Conservation (phyloP, 805 yeast species). For the Danielia oregonensis region DNA sequence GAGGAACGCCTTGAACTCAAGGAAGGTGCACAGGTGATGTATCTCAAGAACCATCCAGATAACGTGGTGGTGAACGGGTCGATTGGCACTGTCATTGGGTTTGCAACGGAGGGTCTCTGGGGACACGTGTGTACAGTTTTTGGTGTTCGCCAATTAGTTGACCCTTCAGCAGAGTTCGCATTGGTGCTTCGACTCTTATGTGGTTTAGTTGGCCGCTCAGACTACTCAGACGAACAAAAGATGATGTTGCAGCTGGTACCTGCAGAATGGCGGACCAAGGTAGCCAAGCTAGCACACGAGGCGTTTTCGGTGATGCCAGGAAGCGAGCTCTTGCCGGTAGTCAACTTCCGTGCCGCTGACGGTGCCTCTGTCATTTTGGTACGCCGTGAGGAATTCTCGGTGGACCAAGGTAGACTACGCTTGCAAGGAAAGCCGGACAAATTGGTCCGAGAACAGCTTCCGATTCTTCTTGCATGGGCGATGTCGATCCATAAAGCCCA, state of each 20-base stretch:
- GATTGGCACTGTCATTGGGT: slow-evolving; percentile 63
- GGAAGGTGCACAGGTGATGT: slow-evolving; percentile 78
- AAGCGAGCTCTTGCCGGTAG: slow-evolving; percentile 38
- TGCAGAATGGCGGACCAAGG: slow-evolving; percentile 11
- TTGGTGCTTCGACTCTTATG: slow-evolving; percentile 8
- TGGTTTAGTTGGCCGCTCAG: slow-evolving; percentile 7
- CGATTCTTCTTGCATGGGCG: slow-evolving; percentile 94
- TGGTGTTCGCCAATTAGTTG: slow-evolving; percentile 10
- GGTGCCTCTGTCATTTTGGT: slow-evolving; percentile 24
- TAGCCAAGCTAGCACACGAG: slow-evolving; percentile 9
- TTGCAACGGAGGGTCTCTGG: slow-evolving; percentile 23
- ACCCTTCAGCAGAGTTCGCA: slow-evolving; percentile 9
- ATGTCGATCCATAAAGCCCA: slow-evolving; percentile 93
- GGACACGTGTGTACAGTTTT: slow-evolving; percentile 8
- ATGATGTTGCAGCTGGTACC: slow-evolving; percentile 6
- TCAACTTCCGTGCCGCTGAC: slow-evolving; percentile 41
- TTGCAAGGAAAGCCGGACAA: slow-evolving; percentile 2
- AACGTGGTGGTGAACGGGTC: slow-evolving; percentile 74
- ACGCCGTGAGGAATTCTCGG: slow-evolving; percentile 31
- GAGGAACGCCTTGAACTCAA: slow-evolving; percentile 57
- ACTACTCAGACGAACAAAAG: slow-evolving; percentile 5
- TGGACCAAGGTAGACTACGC: slow-evolving; percentile 25
- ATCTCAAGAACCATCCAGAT: slow-evolving; percentile 65
- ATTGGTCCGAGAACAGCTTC: slow-evolving; percentile 51
- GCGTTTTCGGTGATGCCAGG: slow-evolving; percentile 5